A percentile compares a stretch with the other conserved stretches of the same genome.
These are phyloP conservation scores for Didymella arachidicola DNA, from an alignment of 2,329 filamentous ascomycete species.

Conservation along the genomic window DNA sequence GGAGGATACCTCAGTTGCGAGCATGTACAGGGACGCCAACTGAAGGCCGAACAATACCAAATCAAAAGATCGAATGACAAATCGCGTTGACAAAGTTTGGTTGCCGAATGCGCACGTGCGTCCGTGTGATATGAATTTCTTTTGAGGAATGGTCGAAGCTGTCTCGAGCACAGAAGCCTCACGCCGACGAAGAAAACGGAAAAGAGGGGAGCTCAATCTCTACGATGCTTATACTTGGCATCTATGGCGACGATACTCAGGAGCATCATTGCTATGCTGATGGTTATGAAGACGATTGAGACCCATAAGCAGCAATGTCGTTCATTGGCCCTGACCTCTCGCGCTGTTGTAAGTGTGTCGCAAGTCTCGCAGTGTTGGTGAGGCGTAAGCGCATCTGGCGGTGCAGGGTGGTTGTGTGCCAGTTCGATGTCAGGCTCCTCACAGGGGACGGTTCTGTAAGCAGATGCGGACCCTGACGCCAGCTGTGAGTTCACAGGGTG, in stretches of 20 bases:
- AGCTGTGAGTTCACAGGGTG: constrained; percentile 8
- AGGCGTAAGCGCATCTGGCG: not conserved
- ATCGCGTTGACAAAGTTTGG: not conserved
- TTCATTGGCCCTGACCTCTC: constrained; percentile 12
- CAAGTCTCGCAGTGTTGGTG: constrained; percentile 18
- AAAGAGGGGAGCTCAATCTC: not conserved
- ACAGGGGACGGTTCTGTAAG: constrained; percentile 4
- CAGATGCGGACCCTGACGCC: not conserved
- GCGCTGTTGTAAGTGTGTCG: constrained; percentile 15
- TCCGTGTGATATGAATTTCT: not conserved
- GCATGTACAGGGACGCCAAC: constrained; percentile 28
- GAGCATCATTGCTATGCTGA: not conserved
- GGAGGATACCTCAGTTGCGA: constrained; percentile 25
- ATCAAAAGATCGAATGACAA: not conserved
- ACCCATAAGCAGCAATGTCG: constrained; percentile 13
- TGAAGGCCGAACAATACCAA: not conserved
- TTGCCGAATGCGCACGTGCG: not conserved
- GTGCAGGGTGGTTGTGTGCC: constrained; percentile 7
- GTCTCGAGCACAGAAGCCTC: not conserved
- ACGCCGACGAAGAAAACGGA: not conserved
- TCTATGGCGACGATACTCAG: constrained; percentile 13
- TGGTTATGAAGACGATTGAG: constrained; percentile 7
- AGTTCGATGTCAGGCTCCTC: constrained; percentile 15
- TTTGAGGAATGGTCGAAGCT: not conserved
- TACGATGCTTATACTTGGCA: constrained; percentile 7